phyloP scores from a whole-genome alignment of 805 yeast species.

The Starmerella potacharoeniae region DNA sequence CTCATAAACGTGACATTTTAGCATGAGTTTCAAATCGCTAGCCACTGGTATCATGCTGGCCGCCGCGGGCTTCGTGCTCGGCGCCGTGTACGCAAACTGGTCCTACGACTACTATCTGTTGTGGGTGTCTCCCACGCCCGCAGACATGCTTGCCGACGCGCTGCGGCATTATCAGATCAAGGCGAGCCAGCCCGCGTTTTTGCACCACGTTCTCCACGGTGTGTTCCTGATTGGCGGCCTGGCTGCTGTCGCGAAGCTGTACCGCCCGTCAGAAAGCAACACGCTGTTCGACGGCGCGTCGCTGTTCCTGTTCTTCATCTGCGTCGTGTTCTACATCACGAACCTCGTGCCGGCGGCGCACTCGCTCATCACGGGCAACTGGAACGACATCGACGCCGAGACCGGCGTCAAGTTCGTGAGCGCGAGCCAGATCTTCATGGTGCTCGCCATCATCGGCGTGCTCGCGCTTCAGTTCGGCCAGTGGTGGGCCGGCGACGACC shows the following conservation, averaged over 20 bases:
- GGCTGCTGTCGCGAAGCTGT: constrained; percentile 67
- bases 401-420: constrained; percentile 88
- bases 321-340: constrained; percentile 69
- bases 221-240: constrained; percentile 54
- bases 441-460: constrained; percentile 64
- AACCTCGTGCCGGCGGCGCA: constrained; percentile 72
- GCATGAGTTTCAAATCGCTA: constrained; percentile 26
- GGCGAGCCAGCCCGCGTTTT: constrained; percentile 50
- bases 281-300: constrained; percentile 86
- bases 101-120: constrained; percentile 71
- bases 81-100: constrained; percentile 64
- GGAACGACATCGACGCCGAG: constrained; percentile 87
- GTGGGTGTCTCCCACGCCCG: constrained; percentile 46
- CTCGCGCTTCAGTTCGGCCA: constrained; percentile 76
- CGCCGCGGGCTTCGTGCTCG: constrained; percentile 66
- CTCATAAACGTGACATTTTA: not conserved
- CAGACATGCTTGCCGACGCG: constrained; percentile 47
- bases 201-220: constrained; percentile 52
- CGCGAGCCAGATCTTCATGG: constrained; percentile 71
- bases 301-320: constrained; percentile 58
- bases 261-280: constrained; percentile 76
- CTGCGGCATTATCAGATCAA: constrained; percentile 63
- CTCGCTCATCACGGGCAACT: constrained; percentile 56
- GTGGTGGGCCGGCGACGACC: constrained; percentile 51
- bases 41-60: constrained; percentile 22